These are phyloP conservation scores for Globisporangium canariense DNA, from an alignment of 352 stramenopile species.

Conservation along the genomic window DNA sequence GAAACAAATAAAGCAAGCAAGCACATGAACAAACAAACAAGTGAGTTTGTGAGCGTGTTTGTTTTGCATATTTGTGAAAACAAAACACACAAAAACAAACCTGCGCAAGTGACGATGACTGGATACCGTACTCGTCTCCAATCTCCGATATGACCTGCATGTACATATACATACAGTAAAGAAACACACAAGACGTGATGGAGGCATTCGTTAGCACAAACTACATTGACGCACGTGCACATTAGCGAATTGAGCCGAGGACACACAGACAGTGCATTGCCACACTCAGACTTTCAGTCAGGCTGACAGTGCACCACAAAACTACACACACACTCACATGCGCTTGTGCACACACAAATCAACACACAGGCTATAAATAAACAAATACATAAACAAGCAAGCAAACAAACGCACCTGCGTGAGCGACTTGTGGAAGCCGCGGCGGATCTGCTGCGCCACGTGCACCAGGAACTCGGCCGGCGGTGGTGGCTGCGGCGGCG, in stretches of 20 bases:
- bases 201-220: neutral
- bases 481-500: neutral
- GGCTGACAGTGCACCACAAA: neutral
- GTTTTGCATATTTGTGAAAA: neutral
- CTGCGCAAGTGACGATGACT: conserved; percentile 8
- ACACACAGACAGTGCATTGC: conserved; percentile 17
- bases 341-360: neutral
- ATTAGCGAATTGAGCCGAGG: neutral
- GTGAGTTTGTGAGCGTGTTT: neutral
- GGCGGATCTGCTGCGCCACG: conserved; percentile 22
- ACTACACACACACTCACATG: neutral
- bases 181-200: neutral
- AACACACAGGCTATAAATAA: neutral
- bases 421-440: conserved; percentile 24
- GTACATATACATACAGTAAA: neutral
- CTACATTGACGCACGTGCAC: neutral
- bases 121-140: conserved; percentile 20
- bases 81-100: conserved; percentile 11
- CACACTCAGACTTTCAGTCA: neutral
- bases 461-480: conserved; percentile 22
- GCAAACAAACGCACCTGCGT: conserved; percentile 15
- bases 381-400: neutral
- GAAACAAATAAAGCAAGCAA: conserved; percentile 1
- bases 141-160: conserved; percentile 22
- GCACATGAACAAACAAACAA: conserved; percentile 1